Percentiles rank a stretch among this genome's conserved stretches.
Evolutionary conservation across 768 basidiomycete genomes (phyloP).

Genomic region (Mycena haematopus): DNA sequence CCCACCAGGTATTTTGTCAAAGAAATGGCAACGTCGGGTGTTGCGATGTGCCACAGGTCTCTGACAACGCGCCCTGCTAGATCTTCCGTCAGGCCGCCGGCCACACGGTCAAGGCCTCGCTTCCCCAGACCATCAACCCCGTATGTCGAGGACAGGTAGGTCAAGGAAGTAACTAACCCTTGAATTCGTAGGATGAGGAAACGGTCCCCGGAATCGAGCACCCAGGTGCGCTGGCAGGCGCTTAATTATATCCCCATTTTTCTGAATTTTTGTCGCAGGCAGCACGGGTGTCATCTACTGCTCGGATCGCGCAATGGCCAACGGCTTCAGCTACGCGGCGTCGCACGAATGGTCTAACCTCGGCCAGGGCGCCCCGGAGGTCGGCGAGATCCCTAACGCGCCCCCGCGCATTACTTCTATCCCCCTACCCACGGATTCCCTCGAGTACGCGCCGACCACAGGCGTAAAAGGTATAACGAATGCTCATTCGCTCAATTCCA

Average conservation of each 20-base stretch:
- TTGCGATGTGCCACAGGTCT: conserved; percentile 17
- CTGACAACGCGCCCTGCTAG: conserved; percentile 42
- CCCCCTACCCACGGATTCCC: conserved; percentile 68
- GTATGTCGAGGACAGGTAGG: conserved; percentile 42
- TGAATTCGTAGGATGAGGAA: conserved; percentile 74
- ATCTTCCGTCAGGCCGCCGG: conserved; percentile 79
- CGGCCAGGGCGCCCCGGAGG: conserved; percentile 93
- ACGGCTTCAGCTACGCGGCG: conserved; percentile 83
- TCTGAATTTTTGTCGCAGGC: conserved; percentile 34
- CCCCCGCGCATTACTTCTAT: conserved; percentile 70
- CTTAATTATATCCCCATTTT: conserved; percentile 36
- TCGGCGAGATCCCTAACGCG: conserved; percentile 82
- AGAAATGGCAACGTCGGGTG: neutral
- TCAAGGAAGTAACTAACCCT: conserved; percentile 9
- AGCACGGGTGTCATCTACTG: conserved; percentile 80
- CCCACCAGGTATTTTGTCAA: conserved; percentile 68
- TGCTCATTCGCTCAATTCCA: neutral
- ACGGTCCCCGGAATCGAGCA: conserved; percentile 89
- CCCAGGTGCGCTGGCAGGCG: conserved; percentile 56
- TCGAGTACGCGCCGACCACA: conserved; percentile 93
- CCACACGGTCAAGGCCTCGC: conserved; percentile 66
- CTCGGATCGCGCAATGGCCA: conserved; percentile 93
- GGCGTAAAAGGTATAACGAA: conserved; percentile 74
- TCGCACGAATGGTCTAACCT: conserved; percentile 87
- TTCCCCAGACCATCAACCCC: conserved; percentile 76